A percentile compares a stretch with the other conserved stretches of the same genome.
These are phyloP conservation scores for Penicillium dipodomyicola DNA, from an alignment of 495 filamentous ascomycete genomes.

Conservation along the genomic window DNA sequence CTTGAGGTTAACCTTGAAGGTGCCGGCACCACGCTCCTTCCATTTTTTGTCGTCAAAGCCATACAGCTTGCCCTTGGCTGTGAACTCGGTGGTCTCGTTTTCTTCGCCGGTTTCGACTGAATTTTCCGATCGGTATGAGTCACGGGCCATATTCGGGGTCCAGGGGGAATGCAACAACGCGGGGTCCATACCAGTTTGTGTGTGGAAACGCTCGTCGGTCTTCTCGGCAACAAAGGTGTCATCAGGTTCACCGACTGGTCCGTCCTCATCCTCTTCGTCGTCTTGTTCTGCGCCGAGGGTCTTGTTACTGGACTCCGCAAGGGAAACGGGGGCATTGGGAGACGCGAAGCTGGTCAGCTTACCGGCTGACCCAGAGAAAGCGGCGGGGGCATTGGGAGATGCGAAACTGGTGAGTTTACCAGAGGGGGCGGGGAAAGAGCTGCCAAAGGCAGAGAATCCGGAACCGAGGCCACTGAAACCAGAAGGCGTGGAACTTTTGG, in stretches of 20 bases:
- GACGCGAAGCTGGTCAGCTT: conserved; percentile 69
- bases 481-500: conserved; percentile 29
- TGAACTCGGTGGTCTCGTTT: conserved; percentile 58
- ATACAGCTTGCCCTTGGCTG: conserved; percentile 74
- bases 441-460: conserved; percentile 54
- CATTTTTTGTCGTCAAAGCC: conserved; percentile 69
- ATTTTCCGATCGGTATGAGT: conserved; percentile 18
- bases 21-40: conserved; percentile 83
- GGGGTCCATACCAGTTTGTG: conserved; percentile 60
- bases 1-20: conserved; percentile 74
- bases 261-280: conserved; percentile 35
- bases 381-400: conserved; percentile 53
- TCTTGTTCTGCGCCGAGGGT: conserved; percentile 70
- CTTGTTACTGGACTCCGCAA: conserved; percentile 56
- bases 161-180: not conserved
- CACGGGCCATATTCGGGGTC: not conserved
- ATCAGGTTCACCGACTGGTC: conserved; percentile 43
- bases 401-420: conserved; percentile 68
- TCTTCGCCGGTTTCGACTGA: conserved; percentile 75
- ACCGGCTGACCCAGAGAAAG: conserved; percentile 39
- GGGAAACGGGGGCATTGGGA: conserved; percentile 51
- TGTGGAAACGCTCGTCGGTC: conserved; percentile 64
- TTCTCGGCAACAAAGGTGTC: conserved; percentile 50
- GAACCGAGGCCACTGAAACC: conserved; percentile 40
- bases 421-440: conserved; percentile 49